Conservation (phyloP, 495 filamentous ascomycete species). For the Podospora pseudoanserina region DNA sequence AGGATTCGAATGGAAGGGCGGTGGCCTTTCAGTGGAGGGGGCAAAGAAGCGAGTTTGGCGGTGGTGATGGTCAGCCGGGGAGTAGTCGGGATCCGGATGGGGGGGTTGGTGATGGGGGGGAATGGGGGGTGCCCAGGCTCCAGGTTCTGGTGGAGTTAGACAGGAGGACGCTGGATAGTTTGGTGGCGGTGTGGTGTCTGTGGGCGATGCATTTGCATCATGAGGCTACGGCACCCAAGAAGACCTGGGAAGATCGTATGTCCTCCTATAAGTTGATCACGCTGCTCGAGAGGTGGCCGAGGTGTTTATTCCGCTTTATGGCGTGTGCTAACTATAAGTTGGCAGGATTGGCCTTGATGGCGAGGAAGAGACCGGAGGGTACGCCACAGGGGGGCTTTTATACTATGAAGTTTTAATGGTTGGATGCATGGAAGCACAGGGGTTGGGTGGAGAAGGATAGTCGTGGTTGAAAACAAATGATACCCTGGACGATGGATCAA, state of each 20-base stretch:
- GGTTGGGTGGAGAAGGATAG: not conserved
- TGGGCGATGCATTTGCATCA: slow-evolving; percentile 31
- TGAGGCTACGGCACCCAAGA: not conserved
- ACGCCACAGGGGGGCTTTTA: not conserved
- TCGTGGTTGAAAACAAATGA: not conserved
- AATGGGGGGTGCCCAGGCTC: slow-evolving; percentile 16
- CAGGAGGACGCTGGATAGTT: slow-evolving; percentile 26
- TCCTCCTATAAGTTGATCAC: not conserved
- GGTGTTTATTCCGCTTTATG: not conserved
- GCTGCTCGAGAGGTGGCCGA: not conserved
- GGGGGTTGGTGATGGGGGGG: not conserved
- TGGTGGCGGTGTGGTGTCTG: slow-evolving; percentile 37
- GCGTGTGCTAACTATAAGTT: not conserved
- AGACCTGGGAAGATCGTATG: slow-evolving; percentile 10
- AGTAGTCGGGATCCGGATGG: not conserved
- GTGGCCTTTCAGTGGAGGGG: slow-evolving; percentile 27
- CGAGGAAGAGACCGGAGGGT: not conserved
- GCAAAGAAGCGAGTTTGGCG: not conserved
- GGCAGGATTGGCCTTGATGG: not conserved
- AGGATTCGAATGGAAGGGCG: slow-evolving; percentile 19
- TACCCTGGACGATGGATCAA: not conserved
- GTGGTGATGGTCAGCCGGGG: not conserved
- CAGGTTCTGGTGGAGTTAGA: slow-evolving; percentile 27
- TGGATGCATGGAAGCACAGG: not conserved
- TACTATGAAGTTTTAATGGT: not conserved